A percentile compares a stretch with the other conserved stretches of the same genome.
Evolutionary conservation across 495 filamentous ascomycete genomes (phyloP).

Genomic region (Tirmania nivea): DNA sequence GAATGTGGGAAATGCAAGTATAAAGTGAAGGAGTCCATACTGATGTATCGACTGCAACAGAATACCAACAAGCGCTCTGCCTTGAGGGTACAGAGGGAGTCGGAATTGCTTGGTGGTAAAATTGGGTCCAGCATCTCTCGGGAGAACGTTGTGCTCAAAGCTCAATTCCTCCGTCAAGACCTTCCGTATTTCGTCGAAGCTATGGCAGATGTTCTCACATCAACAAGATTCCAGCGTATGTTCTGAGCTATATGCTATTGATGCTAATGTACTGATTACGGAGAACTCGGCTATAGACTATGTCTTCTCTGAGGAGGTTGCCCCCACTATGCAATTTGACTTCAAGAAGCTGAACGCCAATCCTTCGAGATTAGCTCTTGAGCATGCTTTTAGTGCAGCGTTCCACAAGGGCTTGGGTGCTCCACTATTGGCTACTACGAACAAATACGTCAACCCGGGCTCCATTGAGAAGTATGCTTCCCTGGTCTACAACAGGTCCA

Average conservation of each 20-base stretch:
- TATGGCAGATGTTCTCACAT: conserved; percentile 68
- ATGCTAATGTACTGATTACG: conserved; percentile 4
- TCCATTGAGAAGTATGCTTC: conserved; percentile 45
- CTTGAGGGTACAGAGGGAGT: conserved; percentile 78
- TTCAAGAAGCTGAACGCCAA: conserved; percentile 44
- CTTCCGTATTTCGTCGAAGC: conserved; percentile 96
- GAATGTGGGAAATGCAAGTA: not conserved
- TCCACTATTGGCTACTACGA: conserved; percentile 44
- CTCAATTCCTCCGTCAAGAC: conserved; percentile 85
- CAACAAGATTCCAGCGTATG: conserved; percentile 70
- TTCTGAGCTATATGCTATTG: conserved; percentile 5
- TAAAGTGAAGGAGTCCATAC: not conserved
- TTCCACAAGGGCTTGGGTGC: conserved; percentile 87
- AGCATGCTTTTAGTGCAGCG: conserved; percentile 68
- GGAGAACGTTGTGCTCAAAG: conserved; percentile 74
- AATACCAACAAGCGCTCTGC: conserved; percentile 67
- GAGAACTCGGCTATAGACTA: conserved; percentile 20
- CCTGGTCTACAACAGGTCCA: conserved; percentile 63
- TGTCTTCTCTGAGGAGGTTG: conserved; percentile 71
- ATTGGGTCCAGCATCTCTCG: conserved; percentile 67
- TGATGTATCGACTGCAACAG: conserved; percentile 26
- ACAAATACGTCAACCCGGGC: conserved; percentile 58
- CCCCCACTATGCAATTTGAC: conserved; percentile 44
- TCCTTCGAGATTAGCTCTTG: conserved; percentile 50
- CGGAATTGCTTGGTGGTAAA: conserved; percentile 79